Evolutionary conservation across 2,329 filamentous ascomycete genomes (phyloP).

Genomic region (Celoporthe dispersa): DNA sequence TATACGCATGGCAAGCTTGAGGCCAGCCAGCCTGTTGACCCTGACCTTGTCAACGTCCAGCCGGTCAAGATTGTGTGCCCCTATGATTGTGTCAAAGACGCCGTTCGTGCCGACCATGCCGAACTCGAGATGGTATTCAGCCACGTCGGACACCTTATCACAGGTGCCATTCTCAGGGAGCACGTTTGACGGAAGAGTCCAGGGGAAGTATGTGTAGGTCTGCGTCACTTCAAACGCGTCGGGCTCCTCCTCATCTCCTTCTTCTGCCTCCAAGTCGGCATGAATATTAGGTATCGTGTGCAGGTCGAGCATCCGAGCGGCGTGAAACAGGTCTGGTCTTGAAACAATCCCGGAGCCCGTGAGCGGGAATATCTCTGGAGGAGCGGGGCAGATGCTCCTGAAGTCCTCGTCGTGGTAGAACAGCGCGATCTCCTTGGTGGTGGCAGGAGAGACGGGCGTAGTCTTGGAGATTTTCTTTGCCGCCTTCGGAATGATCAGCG

Average conservation of each 20-base stretch:
- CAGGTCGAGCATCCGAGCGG: slow-evolving; percentile 80
- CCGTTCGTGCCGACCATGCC: slow-evolving; percentile 52
- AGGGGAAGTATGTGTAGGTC: slow-evolving; percentile 88
- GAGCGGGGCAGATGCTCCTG: slow-evolving; percentile 68
- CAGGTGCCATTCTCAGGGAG: slow-evolving; percentile 81
- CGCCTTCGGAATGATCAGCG: slow-evolving; percentile 76
- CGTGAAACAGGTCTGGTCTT: slow-evolving; percentile 83
- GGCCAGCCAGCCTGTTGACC: slow-evolving; percentile 57
- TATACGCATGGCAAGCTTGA: slow-evolving; percentile 69
- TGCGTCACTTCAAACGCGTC: slow-evolving; percentile 55
- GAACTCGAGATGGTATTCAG: slow-evolving; percentile 72
- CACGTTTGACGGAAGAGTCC: slow-evolving; percentile 81
- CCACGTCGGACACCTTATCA: slow-evolving; percentile 69
- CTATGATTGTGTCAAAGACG: slow-evolving; percentile 52
- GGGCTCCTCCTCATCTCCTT: slow-evolving; percentile 39
- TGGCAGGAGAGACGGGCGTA: slow-evolving; percentile 28
- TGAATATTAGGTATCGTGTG: slow-evolving; percentile 75
- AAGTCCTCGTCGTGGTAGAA: slow-evolving; percentile 50
- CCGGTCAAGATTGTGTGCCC: slow-evolving; percentile 52
- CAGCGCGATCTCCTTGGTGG: slow-evolving; percentile 29
- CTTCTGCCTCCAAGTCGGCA: slow-evolving; percentile 47
- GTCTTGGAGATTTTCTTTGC: slow-evolving; percentile 35
- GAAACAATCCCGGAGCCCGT: slow-evolving; percentile 80
- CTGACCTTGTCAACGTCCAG: slow-evolving; percentile 51
- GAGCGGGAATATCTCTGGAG: slow-evolving; percentile 64